These are phyloP conservation scores for Obba rivulosa DNA, from an alignment of 768 basidiomycete genomes.

Conservation along the genomic window DNA sequence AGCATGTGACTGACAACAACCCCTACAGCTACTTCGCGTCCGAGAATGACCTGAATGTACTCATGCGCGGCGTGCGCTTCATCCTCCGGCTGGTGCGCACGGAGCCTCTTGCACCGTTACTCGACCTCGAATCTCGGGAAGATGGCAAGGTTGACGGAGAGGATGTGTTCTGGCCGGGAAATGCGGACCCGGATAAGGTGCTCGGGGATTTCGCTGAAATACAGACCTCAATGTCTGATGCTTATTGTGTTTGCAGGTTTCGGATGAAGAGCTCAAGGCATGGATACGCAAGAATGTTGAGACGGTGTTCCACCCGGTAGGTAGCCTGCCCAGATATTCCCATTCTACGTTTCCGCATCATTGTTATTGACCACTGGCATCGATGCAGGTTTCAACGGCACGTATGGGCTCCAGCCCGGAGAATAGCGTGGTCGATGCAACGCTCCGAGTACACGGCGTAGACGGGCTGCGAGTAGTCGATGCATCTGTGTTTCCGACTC, in stretches of 20 bases:
- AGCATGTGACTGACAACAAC: not conserved
- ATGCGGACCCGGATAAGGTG: conserved; percentile 11
- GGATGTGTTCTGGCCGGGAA: conserved; percentile 11
- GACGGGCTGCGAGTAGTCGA: conserved; percentile 37
- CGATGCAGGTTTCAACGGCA: conserved; percentile 10
- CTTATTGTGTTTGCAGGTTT: conserved; percentile 24
- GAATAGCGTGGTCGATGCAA: conserved; percentile 15
- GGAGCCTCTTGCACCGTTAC: conserved; percentile 6
- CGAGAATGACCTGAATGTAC: conserved; percentile 9
- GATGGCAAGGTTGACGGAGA: not conserved
- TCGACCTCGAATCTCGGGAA: conserved; percentile 4
- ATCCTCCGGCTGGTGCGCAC: conserved; percentile 4
- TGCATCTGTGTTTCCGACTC: conserved; percentile 13
- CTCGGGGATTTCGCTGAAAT: conserved; percentile 24
- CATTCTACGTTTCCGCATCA: not conserved
- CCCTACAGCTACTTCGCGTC: conserved; percentile 11
- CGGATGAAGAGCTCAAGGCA: conserved; percentile 15
- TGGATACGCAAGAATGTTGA: conserved; percentile 11
- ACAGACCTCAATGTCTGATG: conserved; percentile 13
- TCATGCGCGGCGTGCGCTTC: conserved; percentile 5
- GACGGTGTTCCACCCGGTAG: conserved; percentile 19
- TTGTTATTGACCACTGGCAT: not conserved
- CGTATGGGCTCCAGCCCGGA: conserved; percentile 9
- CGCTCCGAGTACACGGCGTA: conserved; percentile 32
- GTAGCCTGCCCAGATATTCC: conserved; percentile 4